Evolutionary conservation across 805 yeast species (phyloP).

Genomic region (Wickerhamiella bombiphila): DNA sequence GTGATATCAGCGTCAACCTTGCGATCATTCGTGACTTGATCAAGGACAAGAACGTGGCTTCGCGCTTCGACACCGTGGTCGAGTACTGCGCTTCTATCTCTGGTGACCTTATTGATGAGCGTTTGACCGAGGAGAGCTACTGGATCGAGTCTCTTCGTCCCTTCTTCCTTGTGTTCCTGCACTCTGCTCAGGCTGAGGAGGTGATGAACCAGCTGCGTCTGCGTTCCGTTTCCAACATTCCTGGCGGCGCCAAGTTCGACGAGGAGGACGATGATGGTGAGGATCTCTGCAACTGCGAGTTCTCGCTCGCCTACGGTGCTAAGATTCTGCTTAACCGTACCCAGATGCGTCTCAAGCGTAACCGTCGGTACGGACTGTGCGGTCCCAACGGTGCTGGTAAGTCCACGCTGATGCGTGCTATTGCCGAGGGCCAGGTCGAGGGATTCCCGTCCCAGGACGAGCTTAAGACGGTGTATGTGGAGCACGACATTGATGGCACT

Average conservation of each 20-base stretch:
- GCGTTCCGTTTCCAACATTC: conserved; percentile 95
- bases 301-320: conserved; percentile 99
- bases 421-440: conserved; percentile 96
- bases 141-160: conserved; percentile 86
- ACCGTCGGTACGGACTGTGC: conserved; percentile 95
- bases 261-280: conserved; percentile 97
- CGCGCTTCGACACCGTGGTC: conserved; percentile 66
- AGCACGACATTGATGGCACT: conserved; percentile 98
- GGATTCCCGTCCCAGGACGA: conserved; percentile 99
- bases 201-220: conserved; percentile 88
- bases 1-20: conserved; percentile 83
- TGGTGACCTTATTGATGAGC: conserved; percentile 98
- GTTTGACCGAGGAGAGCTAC: conserved; percentile 79
- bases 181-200: conserved; percentile 81
- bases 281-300: conserved; percentile 99
- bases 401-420: conserved; percentile 95
- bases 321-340: conserved; percentile 99
- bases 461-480: conserved; percentile 98
- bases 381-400: conserved; percentile 99
- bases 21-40: conserved; percentile 64
- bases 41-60: conserved; percentile 44
- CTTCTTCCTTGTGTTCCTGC: conserved; percentile 90
- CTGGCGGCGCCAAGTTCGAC: conserved; percentile 79
- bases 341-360: conserved; percentile 87
- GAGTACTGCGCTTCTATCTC: conserved; percentile 89